Percentiles rank a stretch among this genome's conserved stretches.
Conservation (phyloP, 176 grass and related monocot species). For the Dendrocalamus sinicus region DNA sequence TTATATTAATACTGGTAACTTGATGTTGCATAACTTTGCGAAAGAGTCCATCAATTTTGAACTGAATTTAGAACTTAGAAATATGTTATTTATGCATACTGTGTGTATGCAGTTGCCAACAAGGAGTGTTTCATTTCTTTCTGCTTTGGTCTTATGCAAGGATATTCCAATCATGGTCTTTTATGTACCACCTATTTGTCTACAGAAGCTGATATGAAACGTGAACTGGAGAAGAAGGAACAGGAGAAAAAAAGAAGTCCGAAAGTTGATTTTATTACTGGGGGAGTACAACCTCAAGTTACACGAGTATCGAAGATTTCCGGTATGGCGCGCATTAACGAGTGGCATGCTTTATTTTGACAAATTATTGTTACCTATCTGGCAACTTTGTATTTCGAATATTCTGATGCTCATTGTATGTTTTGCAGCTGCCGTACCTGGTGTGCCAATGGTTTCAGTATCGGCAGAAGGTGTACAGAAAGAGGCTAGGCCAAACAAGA, state of each 20-base stretch:
- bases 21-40: not conserved
- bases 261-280: conserved; percentile 80
- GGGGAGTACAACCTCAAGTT: conserved; percentile 58
- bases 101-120: not conserved
- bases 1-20: not conserved
- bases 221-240: conserved; percentile 87
- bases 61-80: not conserved
- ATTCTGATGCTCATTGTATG: not conserved
- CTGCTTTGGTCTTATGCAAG: not conserved
- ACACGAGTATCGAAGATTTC: conserved; percentile 64
- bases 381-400: not conserved
- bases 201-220: conserved; percentile 90
- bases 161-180: conserved; percentile 30
- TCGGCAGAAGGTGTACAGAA: conserved; percentile 56
- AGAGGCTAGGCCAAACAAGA: conserved; percentile 79
- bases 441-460: conserved; percentile 31
- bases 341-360: conserved; percentile 4
- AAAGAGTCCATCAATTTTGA: not conserved
- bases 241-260: conserved; percentile 82
- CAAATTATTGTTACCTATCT: not conserved
- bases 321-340: conserved; percentile 48
- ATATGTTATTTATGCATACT: not conserved
- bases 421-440: conserved; percentile 39
- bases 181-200: conserved; percentile 22
- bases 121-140: conserved; percentile 8